Conservation (phyloP, 2,329 filamentous ascomycete genomes). For the Cadophora luteo-olivacea region DNA sequence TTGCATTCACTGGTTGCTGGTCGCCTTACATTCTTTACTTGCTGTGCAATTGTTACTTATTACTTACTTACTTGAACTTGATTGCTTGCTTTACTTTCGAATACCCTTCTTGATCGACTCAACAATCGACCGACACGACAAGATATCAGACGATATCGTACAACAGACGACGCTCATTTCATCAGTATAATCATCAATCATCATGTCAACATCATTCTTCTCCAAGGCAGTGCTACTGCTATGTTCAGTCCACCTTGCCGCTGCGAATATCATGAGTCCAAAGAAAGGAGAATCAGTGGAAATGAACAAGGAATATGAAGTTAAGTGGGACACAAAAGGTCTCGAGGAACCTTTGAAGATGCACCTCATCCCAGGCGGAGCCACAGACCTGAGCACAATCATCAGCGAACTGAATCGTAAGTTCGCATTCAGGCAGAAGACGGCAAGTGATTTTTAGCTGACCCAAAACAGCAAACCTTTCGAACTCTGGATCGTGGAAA, state of each 20-base stretch:
- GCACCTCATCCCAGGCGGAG: constrained; percentile 13
- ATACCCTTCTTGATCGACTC: constrained; percentile 12
- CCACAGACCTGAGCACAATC: constrained; percentile 16
- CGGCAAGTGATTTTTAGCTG: not conserved
- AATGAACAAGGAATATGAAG: constrained; percentile 11
- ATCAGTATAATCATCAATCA: constrained; percentile 17
- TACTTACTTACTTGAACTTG: constrained; percentile 14
- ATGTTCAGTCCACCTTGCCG: constrained; percentile 10
- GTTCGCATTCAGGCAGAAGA: not conserved
- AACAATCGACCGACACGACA: not conserved
- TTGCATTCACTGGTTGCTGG: constrained; percentile 20
- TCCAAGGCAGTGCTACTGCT: constrained; percentile 13
- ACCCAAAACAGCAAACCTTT: constrained; percentile 7
- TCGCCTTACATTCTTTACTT: constrained; percentile 21
- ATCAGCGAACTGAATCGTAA: constrained; percentile 19
- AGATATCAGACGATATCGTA: not conserved
- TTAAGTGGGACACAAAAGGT: constrained; percentile 12
- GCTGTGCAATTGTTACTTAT: constrained; percentile 18
- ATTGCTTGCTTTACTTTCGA: constrained; percentile 14
- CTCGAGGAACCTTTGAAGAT: constrained; percentile 13
- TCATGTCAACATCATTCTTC: constrained; percentile 17
- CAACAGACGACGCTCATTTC: constrained; percentile 3
- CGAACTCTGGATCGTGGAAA: constrained; percentile 15
- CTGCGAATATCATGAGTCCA: constrained; percentile 17
- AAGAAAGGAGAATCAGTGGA: constrained; percentile 12